Base-by-base conservation (phyloP, 2,329 filamentous ascomycete species). In the Beauveria asiatica region DNA sequence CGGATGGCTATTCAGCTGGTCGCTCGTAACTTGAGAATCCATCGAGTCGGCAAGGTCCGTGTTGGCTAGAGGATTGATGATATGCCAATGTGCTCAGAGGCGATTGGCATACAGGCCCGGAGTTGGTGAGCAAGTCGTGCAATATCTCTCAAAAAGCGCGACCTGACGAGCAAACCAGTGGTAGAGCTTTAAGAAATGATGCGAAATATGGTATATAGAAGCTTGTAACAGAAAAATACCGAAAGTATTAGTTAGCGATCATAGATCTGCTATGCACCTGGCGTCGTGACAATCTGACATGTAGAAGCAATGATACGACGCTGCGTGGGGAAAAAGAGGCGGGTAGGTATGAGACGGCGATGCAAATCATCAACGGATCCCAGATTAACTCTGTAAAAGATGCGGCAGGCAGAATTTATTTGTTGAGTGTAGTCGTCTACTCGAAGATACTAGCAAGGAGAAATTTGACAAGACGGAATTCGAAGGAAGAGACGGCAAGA, bases 1-100 rank as follows among this genome's bases (percentile, higher is more conserved):
- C 16, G 57, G 57, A 30, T 54, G 57, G 49, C 57, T 59, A 50
- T 50, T 54, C 19, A 53, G 49, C 16, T 59, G 57, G 42, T 59
- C 57, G 25, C 49, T 50, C 8, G 49, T 59, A 33, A 59, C 41
- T 11, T 53, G 49, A 10, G 57, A 42, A n/a, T 59, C 57, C 21
- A 53, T 21, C 8, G 30, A n/a, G 21, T 27, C 23, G 44, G 3
- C 5, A 11, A 50, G 44, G 3, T 42, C 33, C 55, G 42, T 57
- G 19, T 8, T 30, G 55, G 30, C 9, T 21, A 11, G 17, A 37
- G 21, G 27, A 11, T 21, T 17, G 53, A 37, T 37, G 25, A 44
- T 48, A 57, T 21, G 44, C 53, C 8, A 39, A 37, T 37, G 5
- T 13, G 33, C 33, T 37, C 11, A 37, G 33, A 37, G 33, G 11